A percentile compares a stretch with the other conserved stretches of the same genome.
Evolutionary conservation across 2,329 filamentous ascomycete species (phyloP).

Genomic region (Aspergillus sojae): DNA sequence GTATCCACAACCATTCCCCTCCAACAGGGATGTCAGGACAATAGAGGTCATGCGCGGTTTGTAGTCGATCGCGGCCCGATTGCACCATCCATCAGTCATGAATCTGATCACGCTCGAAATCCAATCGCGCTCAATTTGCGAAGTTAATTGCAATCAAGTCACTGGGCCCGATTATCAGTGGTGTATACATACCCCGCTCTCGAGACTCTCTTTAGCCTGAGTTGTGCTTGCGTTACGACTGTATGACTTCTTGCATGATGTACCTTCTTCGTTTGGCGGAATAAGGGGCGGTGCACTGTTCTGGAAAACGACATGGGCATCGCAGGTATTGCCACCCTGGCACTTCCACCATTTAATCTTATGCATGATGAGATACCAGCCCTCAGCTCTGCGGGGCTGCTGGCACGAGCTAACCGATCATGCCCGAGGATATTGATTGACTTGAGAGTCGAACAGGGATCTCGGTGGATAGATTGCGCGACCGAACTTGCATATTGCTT

Average conservation of each 20-base stretch:
- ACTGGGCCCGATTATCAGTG: not conserved
- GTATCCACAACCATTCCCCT: not conserved
- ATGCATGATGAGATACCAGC: not conserved
- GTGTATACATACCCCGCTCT: not conserved
- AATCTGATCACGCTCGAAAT: not conserved
- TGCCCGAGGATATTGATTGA: not conserved
- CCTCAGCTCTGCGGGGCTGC: not conserved
- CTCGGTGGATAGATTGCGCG: constrained; percentile 6
- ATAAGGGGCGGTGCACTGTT: not conserved
- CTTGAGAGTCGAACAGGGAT: not conserved
- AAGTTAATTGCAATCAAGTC: not conserved
- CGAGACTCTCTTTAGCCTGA: not conserved
- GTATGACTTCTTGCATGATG: not conserved
- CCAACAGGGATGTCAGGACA: not conserved
- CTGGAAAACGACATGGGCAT: not conserved
- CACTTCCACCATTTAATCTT: not conserved
- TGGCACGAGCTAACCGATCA: constrained; percentile 1
- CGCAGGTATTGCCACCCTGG: not conserved
- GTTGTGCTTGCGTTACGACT: not conserved
- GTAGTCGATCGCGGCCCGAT: not conserved
- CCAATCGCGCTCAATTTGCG: not conserved
- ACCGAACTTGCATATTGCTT: constrained; percentile 1
- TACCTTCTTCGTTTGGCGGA: not conserved
- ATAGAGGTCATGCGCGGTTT: not conserved
- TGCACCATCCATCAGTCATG: not conserved